Base-by-base conservation (phyloP, 1,139 yeast species). In the Taiozyma sp. region DNA sequence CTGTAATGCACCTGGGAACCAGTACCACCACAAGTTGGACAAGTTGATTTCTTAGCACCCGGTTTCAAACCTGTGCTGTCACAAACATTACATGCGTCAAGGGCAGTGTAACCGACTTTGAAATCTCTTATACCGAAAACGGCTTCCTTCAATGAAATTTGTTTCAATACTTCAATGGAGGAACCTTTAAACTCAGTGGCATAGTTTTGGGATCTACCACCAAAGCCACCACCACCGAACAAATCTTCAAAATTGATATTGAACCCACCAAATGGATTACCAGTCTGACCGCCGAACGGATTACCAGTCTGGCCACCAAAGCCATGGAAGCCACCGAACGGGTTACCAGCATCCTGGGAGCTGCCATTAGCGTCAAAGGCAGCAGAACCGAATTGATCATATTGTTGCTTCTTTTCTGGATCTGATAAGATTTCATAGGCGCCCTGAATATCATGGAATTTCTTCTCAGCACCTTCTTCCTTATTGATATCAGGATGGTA, bases 401-500 rank as follows among this genome's bases (percentile, higher is more conserved):
- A 93, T 64, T 91, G 97, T 47, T 86, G 80, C 66, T 91, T 81
- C 75, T 93, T 93, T 35, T 81, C 81, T 53, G 91, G 88, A 67
- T 93, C 96, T 47, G 90, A 83, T 64, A 95, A 74, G 46, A 93
- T 80, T 68, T 93, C 99, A 64, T 95, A 93, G 7, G 97, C 95
- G 57, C 88, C 95, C 67, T 93, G 98, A 59, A 93, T 80, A 63
- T 88, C 90, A 65, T 93, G 98, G 70, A 93, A 93, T 67, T 81
- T 83, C 63, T 83, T 81, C 61, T 91, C 96, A 0, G 98, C 95
- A 32, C 80, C 95, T 41, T 81, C 79, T 58, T 88, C 97, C 68
- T 93, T 93, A 69, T 93, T 93, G 48, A 93, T 88, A 72, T 93
- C 99, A 1, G 99, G 99, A 69, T 93, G 99, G 68, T 75, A 88